Base-by-base conservation (phyloP, 148 eudicot species). In the Cornus florida region DNA sequence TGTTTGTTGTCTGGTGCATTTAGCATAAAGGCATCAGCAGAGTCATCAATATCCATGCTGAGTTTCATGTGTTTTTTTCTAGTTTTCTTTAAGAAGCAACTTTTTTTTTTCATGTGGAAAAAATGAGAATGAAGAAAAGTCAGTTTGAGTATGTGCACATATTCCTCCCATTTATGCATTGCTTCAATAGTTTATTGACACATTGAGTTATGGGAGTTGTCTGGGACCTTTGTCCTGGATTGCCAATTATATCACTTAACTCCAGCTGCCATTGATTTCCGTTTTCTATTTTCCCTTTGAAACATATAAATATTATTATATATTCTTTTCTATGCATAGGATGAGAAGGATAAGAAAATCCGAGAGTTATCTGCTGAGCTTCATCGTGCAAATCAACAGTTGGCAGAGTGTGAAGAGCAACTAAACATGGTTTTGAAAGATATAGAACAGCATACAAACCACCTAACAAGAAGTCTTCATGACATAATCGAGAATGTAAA, bases 341-440 rank as follows among this genome's bases (percentile, higher is more conserved):
- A 77, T 69, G 79, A 68, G 28, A 77, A 77, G 31, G 79, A 68
- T 32, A 77, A 77, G 79, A 77, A 69, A 77, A 77, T 77, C n/a
- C 73, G 79, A 46, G 73, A 69, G 66, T 69, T 77, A 33, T 77
- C 79, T 2, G 14, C n/a, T 0, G 59, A 77, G 79, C 79, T 77
- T 68, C 66, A 68, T 19, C 73, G 66, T 1, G 28, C 79, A 50
- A 77, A 77, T 65, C 73, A 77, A 68, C 66, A 69, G n/a, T 53
- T 77, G 66, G 79, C 66, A 31, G 79, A 68, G 66, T 77, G 79
- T 32, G 73, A 32, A 68, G 56, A 69, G 22, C 72, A 77, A 77
- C 66, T 77, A 20, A 35, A 68, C 32, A 69, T 77, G 66, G 79
- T 77, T 69, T 77, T 77, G 66, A 53, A 77, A 20, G 79, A 77